Percentiles rank a stretch among this genome's conserved stretches.
Evolutionary conservation across 352 stramenopile species (phyloP).

Genomic region (Phytopythium cucurbitacearum): DNA sequence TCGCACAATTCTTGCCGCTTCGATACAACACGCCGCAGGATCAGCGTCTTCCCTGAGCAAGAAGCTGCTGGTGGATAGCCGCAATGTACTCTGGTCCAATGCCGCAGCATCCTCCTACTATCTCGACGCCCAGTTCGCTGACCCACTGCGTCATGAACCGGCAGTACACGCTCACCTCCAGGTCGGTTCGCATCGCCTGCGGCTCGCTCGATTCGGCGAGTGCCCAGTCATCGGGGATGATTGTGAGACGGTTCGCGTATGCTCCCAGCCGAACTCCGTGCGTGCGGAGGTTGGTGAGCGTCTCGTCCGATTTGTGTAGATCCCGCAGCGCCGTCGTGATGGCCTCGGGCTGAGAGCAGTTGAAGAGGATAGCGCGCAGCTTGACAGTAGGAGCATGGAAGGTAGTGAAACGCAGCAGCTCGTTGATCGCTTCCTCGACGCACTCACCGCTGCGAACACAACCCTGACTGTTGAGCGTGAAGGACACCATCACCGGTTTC

Average conservation of each 20-base stretch:
- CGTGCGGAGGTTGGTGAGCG: constrained; percentile 7
- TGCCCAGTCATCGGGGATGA: constrained; percentile 70
- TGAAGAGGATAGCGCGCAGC: constrained; percentile 84
- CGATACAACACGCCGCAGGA: background rate
- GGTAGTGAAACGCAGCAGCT: constrained; percentile 28
- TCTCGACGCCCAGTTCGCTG: constrained; percentile 34
- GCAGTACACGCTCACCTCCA: constrained; percentile 61
- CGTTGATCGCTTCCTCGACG: constrained; percentile 34
- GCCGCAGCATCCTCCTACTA: constrained; percentile 91
- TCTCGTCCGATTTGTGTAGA: constrained; percentile 28
- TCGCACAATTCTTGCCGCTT: too few species aligned
- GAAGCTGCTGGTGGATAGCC: constrained; percentile 32
- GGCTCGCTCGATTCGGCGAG: constrained; percentile 61
- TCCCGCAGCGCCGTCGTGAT: constrained; percentile 72
- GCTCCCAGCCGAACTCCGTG: constrained; percentile 51
- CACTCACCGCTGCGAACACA: constrained; percentile 70
- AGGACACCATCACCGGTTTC: constrained; percentile 76
- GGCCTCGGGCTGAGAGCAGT: constrained; percentile 85
- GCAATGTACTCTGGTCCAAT: constrained; percentile 86
- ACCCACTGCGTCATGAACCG: constrained; percentile 75
- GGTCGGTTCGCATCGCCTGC: constrained; percentile 82
- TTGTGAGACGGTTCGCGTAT: constrained; percentile 88
- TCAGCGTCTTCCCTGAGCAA: constrained; percentile 14
- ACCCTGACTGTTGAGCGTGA: constrained; percentile 66
- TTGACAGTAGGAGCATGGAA: constrained; percentile 7